phyloP scores from a whole-genome alignment of 108 stramenopile genomes.

The Pseudonitzschia delicatissima region DNA sequence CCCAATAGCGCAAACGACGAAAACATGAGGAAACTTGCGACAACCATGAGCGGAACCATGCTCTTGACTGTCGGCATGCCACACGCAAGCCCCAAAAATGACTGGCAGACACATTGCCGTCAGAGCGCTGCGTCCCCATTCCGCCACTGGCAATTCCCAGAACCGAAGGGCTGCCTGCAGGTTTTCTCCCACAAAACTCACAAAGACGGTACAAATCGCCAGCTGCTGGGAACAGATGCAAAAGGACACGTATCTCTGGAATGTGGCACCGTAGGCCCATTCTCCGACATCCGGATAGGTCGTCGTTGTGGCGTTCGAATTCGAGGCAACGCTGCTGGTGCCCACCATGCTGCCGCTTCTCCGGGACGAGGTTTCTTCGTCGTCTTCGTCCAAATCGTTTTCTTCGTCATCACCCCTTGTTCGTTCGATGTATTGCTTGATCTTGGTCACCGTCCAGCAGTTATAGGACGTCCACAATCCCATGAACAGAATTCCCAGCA shows the following conservation, averaged over 20 bases:
- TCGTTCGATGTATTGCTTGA: conserved; percentile 52
- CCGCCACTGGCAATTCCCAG: neutral
- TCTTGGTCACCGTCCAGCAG: conserved; percentile 58
- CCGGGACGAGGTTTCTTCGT: neutral
- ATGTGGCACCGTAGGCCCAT: conserved; percentile 56
- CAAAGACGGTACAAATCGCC: conserved; percentile 75
- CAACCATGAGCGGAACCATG: conserved; percentile 53
- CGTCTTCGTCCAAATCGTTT: neutral
- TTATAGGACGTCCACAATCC: conserved; percentile 58
- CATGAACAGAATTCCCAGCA: conserved; percentile 39
- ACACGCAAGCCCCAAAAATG: conserved; percentile 36
- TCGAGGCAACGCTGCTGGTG: conserved; percentile 9
- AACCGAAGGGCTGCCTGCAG: conserved; percentile 45
- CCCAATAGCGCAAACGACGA: conserved; percentile 44
- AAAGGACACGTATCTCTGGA: conserved; percentile 48
- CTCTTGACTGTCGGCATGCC: conserved; percentile 48
- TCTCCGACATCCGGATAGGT: conserved; percentile 74
- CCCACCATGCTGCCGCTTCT: too few species aligned
- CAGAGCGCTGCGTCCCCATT: conserved; percentile 32
- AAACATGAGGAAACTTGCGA: conserved; percentile 43
- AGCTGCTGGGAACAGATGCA: conserved; percentile 62
- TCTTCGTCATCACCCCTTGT: neutral
- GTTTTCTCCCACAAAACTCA: conserved; percentile 72
- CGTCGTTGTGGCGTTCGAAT: conserved; percentile 20
- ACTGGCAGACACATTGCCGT: conserved; percentile 54